Evolutionary conservation across 2,329 filamentous ascomycete species (phyloP), one percentile per base, ranked within the genome.

Genomic region (Aspergillus sp.): DNA sequence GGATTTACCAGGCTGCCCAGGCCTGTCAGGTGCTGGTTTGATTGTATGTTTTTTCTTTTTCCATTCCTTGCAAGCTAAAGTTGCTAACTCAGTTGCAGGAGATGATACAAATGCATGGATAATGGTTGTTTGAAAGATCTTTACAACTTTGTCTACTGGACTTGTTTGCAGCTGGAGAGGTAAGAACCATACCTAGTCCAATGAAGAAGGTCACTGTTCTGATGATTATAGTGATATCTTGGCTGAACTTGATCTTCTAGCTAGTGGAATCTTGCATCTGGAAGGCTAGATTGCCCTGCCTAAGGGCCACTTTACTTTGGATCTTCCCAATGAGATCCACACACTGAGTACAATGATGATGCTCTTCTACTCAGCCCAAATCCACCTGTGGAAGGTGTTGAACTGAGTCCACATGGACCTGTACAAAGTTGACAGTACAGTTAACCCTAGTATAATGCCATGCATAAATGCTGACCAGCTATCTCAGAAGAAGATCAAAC

Each of bases 151-250:
- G n/a, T n/a, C n/a, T n/a, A n/a, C n/a, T n/a, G n/a, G n/a, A n/a
- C n/a, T n/a, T n/a, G n/a, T n/a, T n/a, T n/a, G n/a, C n/a, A n/a
- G n/a, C n/a, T n/a, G n/a, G n/a, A n/a, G n/a, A n/a, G n/a, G n/a
- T n/a, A n/a, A n/a, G n/a, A n/a, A n/a, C n/a, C n/a, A n/a, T n/a
- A n/a, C n/a, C n/a, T n/a, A n/a, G n/a, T n/a, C n/a, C n/a, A n/a
- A n/a, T n/a, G n/a, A n/a, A n/a, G n/a, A n/a, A n/a, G 48, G 74
- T 85, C 32, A 93, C 90, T 5, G 94, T 88, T 62, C 72, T 96
- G 52, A 91, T 97, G 61, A 75, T 97, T 91, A 97, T 67, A 95
- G 89, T 66, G 91, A 97, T 64, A 88, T 97, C 40, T 77, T 96
- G 41, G 93, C 93, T 3, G 93, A 98, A 67, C 75, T 97, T 49